Evolutionary conservation across 1,284 basidiomycete genomes (phyloP).

Genomic region (Caloboletus firmus): DNA sequence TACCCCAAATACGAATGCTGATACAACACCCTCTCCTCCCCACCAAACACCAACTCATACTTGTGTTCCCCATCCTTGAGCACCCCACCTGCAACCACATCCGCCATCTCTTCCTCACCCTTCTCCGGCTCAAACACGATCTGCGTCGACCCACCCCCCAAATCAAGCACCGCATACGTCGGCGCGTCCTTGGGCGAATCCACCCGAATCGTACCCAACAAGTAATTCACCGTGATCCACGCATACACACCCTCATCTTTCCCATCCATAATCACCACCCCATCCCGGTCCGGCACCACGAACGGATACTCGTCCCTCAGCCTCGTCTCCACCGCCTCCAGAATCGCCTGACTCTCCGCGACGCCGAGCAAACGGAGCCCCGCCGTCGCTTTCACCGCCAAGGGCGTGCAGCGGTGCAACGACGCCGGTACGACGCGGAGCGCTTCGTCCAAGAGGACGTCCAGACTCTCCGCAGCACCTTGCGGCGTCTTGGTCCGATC

Average conservation of each 20-base stretch:
- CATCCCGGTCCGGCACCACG: slow-evolving; percentile 58
- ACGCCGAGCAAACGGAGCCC: slow-evolving; percentile 80
- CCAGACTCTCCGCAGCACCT: slow-evolving; percentile 79
- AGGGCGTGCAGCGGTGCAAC: slow-evolving; percentile 77
- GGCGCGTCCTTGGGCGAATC: slow-evolving; percentile 47
- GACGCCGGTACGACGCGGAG: slow-evolving; percentile 70
- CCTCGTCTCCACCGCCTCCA: slow-evolving; percentile 72
- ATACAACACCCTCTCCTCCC: slow-evolving; percentile 73
- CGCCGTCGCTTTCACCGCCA: slow-evolving; percentile 95
- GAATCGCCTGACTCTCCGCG: slow-evolving; percentile 69
- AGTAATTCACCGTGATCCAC: slow-evolving; percentile 98
- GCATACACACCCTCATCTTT: slow-evolving; percentile 96
- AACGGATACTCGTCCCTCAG: slow-evolving; percentile 76
- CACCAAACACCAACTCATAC: slow-evolving; percentile 82
- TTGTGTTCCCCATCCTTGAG: slow-evolving; percentile 92
- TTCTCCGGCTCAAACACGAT: slow-evolving; percentile 94
- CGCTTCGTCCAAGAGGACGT: slow-evolving; percentile 81
- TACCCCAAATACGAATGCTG: slow-evolving; percentile 97
- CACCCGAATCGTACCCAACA: slow-evolving; percentile 72
- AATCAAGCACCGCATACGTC: slow-evolving; percentile 93
- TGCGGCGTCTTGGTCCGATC: slow-evolving; percentile 48
- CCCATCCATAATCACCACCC: slow-evolving; percentile 92
- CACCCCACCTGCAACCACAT: slow-evolving; percentile 38
- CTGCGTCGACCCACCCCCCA: slow-evolving; percentile 96
- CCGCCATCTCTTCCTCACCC: slow-evolving; percentile 31